Evolutionary conservation across 2,329 filamentous ascomycete genomes (phyloP).

Genomic region (Fusarium solani-melongenae): DNA sequence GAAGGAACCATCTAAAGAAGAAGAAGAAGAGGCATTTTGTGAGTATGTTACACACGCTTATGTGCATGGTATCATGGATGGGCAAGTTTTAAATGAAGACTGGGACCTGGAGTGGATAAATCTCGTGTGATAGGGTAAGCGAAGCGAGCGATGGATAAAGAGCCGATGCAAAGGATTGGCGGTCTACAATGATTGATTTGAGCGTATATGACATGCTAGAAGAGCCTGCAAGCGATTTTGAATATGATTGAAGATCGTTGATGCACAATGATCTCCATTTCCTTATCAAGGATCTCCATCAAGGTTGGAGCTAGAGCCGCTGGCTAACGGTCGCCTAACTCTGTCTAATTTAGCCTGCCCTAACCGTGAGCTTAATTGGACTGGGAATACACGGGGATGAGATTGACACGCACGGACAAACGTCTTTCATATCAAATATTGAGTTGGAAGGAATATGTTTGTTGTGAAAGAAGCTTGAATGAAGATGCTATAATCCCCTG

Average conservation of each 20-base stretch:
- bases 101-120: background rate
- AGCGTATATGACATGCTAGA: background rate
- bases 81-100: background rate
- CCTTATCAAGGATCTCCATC: background rate
- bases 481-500: background rate
- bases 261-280: background rate
- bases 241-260: background rate
- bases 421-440: background rate
- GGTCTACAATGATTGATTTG: background rate
- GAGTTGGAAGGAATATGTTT: background rate
- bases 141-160: background rate
- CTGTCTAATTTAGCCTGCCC: background rate
- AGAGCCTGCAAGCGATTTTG: background rate
- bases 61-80: background rate
- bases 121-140: constrained; percentile 36
- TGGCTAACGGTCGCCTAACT: background rate
- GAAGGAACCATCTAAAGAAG: background rate
- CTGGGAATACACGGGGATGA: background rate
- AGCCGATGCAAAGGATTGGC: background rate
- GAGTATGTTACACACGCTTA: background rate
- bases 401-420: background rate
- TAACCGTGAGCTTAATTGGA: background rate
- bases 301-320: background rate
- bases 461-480: background rate
- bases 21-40: background rate